Evolutionary conservation across 768 basidiomycete species (phyloP), one percentile per base, ranked within the genome.

Genomic region (Rhodocollybia butyracea): DNA sequence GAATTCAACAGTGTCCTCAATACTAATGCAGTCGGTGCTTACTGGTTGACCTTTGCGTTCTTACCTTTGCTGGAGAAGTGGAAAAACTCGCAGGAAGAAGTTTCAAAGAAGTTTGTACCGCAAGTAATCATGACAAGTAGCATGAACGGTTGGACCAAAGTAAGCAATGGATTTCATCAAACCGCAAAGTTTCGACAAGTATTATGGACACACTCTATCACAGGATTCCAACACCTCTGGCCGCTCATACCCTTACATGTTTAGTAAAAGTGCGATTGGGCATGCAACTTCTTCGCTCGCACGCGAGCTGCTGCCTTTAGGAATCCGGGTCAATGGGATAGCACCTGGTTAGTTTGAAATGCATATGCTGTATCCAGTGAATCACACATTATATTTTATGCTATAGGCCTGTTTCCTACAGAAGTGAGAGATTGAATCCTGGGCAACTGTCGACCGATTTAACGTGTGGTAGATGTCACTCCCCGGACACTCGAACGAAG

Each of bases 21-120:
- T 54, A 73, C 75, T 17, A 78, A 78, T 58, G 71, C 75, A 0
- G 68, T 75, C 10, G 77, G 74, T 0, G 76, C 80, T 5, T 81
- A 80, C 63, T 84, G 81, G 77, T 68, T 81, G 19, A 76, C 80
- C 0, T 78, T 81, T 59, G 80, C 81, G n/a, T 80, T 81, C 67
- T 68, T 83, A 3, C 80, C 79, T 5, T 66, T 83, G 0, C 68
- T 82, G 5, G 77, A 78, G 59, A 75, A 73, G 51, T 76, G 77
- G 74, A 76, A 76, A 61, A 63, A 64, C 36, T 60, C 61, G 2
- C 60, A 64, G 1, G 64, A 60, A 42, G 63, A 61, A 26, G 64
- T 57, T 19, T 66, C 64, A 7, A 65, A 64, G 51, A 70, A 67
- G 50, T 79, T 79, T 56, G 75, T 70, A 8, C 76, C 77, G 1